phyloP scores from a whole-genome alignment of 768 basidiomycete genomes.

The Boletus sensibilis region DNA sequence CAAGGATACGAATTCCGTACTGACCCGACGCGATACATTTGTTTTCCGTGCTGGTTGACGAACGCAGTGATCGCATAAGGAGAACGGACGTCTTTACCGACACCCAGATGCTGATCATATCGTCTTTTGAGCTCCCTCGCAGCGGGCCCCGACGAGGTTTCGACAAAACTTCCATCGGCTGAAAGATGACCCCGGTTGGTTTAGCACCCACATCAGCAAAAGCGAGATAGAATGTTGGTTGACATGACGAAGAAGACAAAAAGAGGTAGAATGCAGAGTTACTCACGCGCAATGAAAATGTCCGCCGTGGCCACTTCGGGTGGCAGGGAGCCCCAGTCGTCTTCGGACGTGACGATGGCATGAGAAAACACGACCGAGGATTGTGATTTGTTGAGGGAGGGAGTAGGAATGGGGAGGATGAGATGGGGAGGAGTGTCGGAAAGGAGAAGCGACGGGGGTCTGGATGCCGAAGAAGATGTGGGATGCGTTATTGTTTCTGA shows the following conservation, averaged over 20 bases:
- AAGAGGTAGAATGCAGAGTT: conserved; percentile 3
- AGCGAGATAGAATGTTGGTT: not conserved
- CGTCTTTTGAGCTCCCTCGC: conserved; percentile 75
- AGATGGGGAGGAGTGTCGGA: conserved; percentile 29
- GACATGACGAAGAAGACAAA: not conserved
- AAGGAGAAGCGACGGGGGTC: conserved; percentile 21
- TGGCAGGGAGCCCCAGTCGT: conserved; percentile 43
- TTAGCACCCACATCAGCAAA: conserved; percentile 1
- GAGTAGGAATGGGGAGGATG: conserved; percentile 44
- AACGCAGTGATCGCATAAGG: conserved; percentile 83
- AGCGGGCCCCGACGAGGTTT: conserved; percentile 73
- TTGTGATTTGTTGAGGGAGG: conserved; percentile 39
- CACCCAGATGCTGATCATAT: conserved; percentile 68
- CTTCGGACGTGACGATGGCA: conserved; percentile 33
- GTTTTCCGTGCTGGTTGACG: conserved; percentile 76
- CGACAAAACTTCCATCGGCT: conserved; percentile 77
- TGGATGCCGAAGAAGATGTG: conserved; percentile 13
- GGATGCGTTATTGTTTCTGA: conserved; percentile 18
- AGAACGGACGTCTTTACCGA: conserved; percentile 64
- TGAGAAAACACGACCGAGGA: conserved; percentile 48
- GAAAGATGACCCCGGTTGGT: conserved; percentile 15
- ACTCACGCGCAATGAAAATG: conserved; percentile 59
- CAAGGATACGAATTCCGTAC: conserved; percentile 27
- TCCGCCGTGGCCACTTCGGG: conserved; percentile 56
- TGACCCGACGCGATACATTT: conserved; percentile 77